Evolutionary conservation across 805 yeast genomes (phyloP), one percentile per base, ranked within the genome.

Genomic region (Ogataea siamensis): DNA sequence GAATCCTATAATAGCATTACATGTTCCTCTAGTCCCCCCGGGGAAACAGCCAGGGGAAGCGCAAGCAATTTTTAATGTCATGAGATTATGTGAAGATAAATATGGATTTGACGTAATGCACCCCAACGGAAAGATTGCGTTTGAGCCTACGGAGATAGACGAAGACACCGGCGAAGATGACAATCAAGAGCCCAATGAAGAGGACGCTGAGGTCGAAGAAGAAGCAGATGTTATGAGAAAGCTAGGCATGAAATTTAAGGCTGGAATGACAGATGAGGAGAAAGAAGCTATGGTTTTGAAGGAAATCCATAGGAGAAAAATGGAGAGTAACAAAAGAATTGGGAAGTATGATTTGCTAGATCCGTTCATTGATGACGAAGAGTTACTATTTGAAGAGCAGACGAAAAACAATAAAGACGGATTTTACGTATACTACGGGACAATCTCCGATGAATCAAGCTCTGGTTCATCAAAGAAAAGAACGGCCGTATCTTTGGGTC

Each of bases 281-380:
- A 64, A 63, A 28, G 62, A 59, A 31, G 54, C 53, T 17, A 39
- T 57, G 44, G 50, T 60, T 21, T 37, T 60, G 22, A 50, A 51
- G 25, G 64, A 60, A 27, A 43, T 60, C 13, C 63, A 60, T 32
- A 42, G 60, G 25, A 62, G 57, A 62, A 70, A 55, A 67, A 74
- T 55, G 64, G 71, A 49, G 62, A 71, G 43, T 55, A 83, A 83
- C 53, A 74, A 88, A 37, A 76, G 84, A 47, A 87, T 88, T 23
- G 96, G 96, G 2, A 87, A 86, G 55, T 93, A 93, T 62, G 99
- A 93, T 58, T 70, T 77, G 33, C 80, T 85, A 43, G 99, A 93
- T 61, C 99, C 98, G 2, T 93, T 93, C 55, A 93, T 93, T 42
- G 99, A 93, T 64, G 99, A 93, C 62, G 76, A 87, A 11, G 99